These are phyloP conservation scores for Epichloe glyceriae DNA, from an alignment of 2,329 filamentous ascomycete genomes.

Conservation along the genomic window DNA sequence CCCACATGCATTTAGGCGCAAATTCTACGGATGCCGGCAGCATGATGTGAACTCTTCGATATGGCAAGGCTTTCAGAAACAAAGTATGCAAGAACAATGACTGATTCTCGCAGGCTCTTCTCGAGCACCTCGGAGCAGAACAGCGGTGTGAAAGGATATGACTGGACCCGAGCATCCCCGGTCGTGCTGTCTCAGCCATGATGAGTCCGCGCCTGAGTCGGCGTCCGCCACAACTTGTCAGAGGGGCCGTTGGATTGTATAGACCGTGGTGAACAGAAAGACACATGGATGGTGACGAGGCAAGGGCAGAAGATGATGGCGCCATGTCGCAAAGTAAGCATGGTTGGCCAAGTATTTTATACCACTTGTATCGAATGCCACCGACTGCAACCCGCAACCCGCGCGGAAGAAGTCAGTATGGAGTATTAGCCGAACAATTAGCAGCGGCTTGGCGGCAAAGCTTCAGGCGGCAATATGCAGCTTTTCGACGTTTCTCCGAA, in stretches of 20 bases:
- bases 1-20: too few species aligned
- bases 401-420: background rate
- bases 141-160: slow-evolving; percentile 5
- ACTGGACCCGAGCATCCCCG: background rate
- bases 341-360: background rate
- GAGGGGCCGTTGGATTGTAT: too few species aligned
- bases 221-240: background rate
- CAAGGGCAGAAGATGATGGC: background rate
- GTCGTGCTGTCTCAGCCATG: slow-evolving; percentile 7
- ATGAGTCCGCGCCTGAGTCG: background rate
- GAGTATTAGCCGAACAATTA: background rate
- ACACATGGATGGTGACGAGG: background rate
- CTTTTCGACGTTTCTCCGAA: background rate
- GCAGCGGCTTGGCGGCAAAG: background rate
- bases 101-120: background rate
- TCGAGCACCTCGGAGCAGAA: background rate
- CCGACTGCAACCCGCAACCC: background rate
- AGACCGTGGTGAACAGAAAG: background rate
- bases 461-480: background rate
- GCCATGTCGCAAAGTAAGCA: background rate
- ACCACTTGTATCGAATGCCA: background rate
- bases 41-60: background rate
- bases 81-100: too few species aligned
- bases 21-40: too few species aligned
- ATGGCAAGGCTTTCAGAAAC: background rate